Conservation (phyloP, 176 grass and related monocot genomes). For the Poa annua region DNA sequence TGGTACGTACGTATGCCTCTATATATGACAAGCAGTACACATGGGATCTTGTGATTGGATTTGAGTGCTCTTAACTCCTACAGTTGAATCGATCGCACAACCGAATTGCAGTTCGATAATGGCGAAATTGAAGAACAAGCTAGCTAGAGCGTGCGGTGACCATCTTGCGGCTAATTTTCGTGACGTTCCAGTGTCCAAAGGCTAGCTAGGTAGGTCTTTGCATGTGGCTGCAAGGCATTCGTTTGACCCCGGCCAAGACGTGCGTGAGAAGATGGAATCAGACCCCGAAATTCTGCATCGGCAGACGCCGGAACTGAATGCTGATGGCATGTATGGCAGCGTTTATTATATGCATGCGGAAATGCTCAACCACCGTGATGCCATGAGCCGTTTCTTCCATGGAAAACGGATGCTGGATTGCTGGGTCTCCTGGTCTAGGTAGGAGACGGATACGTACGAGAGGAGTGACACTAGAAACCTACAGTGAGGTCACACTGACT, state of each 20-base stretch:
- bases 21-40: no score
- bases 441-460: not conserved
- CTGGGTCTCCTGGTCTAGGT: not conserved
- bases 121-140: not conserved
- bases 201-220: not conserved
- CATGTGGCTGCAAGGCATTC: not conserved
- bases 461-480: not conserved
- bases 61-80: not conserved
- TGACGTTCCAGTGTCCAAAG: not conserved
- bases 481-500: not conserved
- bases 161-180: not conserved
- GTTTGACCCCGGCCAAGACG: not conserved
- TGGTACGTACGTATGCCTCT: not conserved
- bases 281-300: not conserved
- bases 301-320: not conserved
- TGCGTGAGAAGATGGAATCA: not conserved
- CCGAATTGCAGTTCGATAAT: not conserved
- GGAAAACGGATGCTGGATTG: not conserved
- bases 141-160: not conserved
- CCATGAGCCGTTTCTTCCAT: constrained; percentile 15
- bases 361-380: constrained; percentile 20
- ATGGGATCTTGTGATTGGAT: not conserved
- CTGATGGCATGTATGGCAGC: not conserved
- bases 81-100: not conserved
- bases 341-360: not conserved